A percentile compares a stretch with the other conserved stretches of the same genome.
These are phyloP conservation scores for Arthrobotrys sphaeroides DNA, from an alignment of 2,329 filamentous ascomycete genomes.

Conservation along the genomic window DNA sequence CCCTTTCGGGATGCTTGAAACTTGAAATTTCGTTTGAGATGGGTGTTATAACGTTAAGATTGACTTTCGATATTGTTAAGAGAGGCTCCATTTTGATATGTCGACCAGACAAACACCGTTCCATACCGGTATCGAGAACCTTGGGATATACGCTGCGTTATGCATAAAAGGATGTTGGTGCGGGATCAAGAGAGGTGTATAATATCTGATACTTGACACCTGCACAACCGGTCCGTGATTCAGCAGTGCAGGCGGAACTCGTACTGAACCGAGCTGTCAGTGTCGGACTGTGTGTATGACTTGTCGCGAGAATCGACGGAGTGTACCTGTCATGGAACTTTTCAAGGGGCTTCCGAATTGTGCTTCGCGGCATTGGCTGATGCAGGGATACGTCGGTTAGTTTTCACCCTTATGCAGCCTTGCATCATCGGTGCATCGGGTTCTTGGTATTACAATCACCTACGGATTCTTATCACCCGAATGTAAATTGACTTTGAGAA, in stretches of 20 bases:
- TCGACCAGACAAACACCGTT: not conserved
- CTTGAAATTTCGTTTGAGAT: not conserved
- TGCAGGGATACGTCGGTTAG: constrained; percentile 23
- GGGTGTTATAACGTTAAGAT: not conserved
- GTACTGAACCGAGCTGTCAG: constrained; percentile 6
- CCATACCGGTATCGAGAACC: not conserved
- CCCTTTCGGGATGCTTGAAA: too few relatives aligned
- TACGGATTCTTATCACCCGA: not conserved
- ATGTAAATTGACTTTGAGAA: not conserved
- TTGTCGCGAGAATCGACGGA: not conserved
- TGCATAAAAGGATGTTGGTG: not conserved
- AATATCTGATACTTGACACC: not conserved
- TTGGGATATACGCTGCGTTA: not conserved
- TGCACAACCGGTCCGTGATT: not conserved
- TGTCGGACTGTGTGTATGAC: not conserved
- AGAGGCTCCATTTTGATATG: not conserved
- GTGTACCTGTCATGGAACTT: not conserved
- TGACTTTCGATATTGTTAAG: constrained; percentile 4
- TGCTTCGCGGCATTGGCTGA: constrained; percentile 10
- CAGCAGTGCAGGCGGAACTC: not conserved
- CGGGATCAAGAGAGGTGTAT: too few relatives aligned
- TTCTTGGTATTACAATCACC: constrained; percentile 11
- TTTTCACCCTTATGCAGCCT: constrained; percentile 30
- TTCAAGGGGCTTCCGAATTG: not conserved
- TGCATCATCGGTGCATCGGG: constrained; percentile 47